Base-by-base conservation (phyloP, 1,284 basidiomycete genomes). In the Moesziomyces sp. region DNA sequence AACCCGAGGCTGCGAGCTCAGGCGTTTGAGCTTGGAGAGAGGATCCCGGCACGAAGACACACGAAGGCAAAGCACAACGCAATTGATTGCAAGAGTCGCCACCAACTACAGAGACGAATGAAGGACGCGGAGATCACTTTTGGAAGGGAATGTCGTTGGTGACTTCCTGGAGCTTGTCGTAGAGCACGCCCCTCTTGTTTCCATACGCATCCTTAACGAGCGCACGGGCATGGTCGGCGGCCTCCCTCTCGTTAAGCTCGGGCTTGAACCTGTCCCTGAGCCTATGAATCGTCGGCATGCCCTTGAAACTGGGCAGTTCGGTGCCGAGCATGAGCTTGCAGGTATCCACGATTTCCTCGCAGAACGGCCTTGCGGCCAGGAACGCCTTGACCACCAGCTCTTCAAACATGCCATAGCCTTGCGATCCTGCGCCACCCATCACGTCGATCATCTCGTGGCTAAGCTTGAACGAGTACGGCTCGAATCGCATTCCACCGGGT, bases 381-480 rank as follows among this genome's bases (percentile, higher is more conserved):
- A 98, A 99, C 0, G 93, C 94, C 85, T 98, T 97, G 78, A 98
- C 90, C 3, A 93, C 94, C 43, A 99, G 88, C 80, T 94, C 93
- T 80, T 93, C 91, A 88, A 99, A 99, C 57, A 94, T 88, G 59
- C 91, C 89, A 85, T 97, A 99, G 14, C 97, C 97, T 85, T 95
- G 92, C 1, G 92, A 94, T 79, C 92, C 89, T 62, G 91, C 88
- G 13, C 97, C 97, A 50, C 97, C 97, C 97, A 99, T 99, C 34
- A 99, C 87, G 14, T 92, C 88, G 19, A 99, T 91, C 95, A 99
- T 99, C 84, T 99, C 97, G 83, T 94, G 93, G 65, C 93, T 95
- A 35, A 99, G 88, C 86, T 99, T 99, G 90, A 99, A 99, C 18
- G 93, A 95, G 83, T 89, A 79, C 16, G 79, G 80, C 61, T 83